Base-by-base conservation (phyloP, 805 yeast genomes). In the Metschnikowia henanensis region DNA sequence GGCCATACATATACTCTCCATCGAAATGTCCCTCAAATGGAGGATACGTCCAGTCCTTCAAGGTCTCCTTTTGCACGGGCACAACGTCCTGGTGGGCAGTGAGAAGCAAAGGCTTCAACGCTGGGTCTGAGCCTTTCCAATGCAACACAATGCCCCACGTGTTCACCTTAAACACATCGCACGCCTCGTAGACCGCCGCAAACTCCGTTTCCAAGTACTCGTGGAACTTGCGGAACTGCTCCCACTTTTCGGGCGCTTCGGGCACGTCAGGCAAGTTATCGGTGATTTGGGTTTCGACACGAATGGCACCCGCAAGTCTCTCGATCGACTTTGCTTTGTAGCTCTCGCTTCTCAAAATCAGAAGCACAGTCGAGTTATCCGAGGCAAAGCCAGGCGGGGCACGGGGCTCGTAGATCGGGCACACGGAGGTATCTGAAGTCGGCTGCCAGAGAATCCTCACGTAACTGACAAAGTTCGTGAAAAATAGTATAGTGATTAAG, bases 281-380 rank as follows among this genome's bases (percentile, higher is more conserved):
- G 48, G 62, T 73, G 12, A 81, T 72, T 48, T 78, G 82, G 1
- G 95, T 85, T 32, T 83, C 81, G 44, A 85, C 72, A 56, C 73
- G 73, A 18, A 87, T 74, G 1, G 91, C 87, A 5, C 77, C 80
- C 8, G 77, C 62, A 43, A 81, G 66, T 50, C 70, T 76, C 10
- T 54, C 56, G 12, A 71, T 73, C 0, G 81, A 72, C 6, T 51
- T 43, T 21, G 57, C 36, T 23, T 65, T 59, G 50, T 65, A 74
- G 0, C 40, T 45, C 1, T 54, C 60, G 49, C 70, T 71, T 15
- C 57, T 29, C 10, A 74, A 51, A 33, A 76, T 70, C 18, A 44
- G 47, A 4, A 62, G 29, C 4, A 70, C 60, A 1, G 68, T 57
- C 2, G 64, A 58, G 21, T 64, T 61, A 49, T 64, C 64, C 2